Evolutionary conservation across 2,329 filamentous ascomycete genomes (phyloP).

Genomic region (Stromatinia cepivora): DNA sequence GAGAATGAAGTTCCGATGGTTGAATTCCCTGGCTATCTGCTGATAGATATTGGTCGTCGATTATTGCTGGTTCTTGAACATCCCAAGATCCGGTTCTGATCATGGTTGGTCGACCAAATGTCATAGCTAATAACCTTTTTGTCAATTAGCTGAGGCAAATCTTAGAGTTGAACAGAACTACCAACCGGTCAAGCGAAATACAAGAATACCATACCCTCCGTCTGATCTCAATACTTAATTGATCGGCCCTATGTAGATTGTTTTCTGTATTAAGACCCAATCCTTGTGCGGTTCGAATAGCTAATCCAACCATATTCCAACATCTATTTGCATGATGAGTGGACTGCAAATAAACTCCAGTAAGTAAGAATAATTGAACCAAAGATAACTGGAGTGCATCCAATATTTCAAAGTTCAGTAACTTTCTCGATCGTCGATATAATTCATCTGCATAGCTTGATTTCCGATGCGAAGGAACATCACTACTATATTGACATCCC

Average conservation of each 20-base stretch:
- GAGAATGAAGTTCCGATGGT: slow-evolving; percentile 30
- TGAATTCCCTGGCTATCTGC: slow-evolving; percentile 33
- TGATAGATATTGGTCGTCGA: slow-evolving; percentile 41
- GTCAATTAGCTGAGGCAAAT: slow-evolving; percentile 25
- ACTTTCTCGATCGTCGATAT: slow-evolving; percentile 36
- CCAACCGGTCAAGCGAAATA: slow-evolving; percentile 36
- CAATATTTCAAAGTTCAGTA: slow-evolving; percentile 37
- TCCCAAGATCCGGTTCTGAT: slow-evolving; percentile 24
- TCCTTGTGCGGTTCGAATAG: slow-evolving; percentile 39
- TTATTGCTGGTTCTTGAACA: slow-evolving; percentile 24
- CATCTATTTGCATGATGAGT: slow-evolving; percentile 38
- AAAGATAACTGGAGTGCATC: slow-evolving; percentile 35
- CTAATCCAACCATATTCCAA: slow-evolving; percentile 40
- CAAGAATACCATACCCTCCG: slow-evolving; percentile 41
- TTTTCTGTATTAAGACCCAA: slow-evolving; percentile 36
- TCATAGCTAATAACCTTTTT: slow-evolving; percentile 29
- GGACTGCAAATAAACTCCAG: slow-evolving; percentile 39
- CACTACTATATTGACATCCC: slow-evolving; percentile 36
- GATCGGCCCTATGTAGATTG: slow-evolving; percentile 19
- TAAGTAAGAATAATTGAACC: slow-evolving; percentile 40
- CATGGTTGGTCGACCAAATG: slow-evolving; percentile 38
- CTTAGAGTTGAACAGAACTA: slow-evolving; percentile 11
- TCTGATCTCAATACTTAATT: slow-evolving; percentile 39
- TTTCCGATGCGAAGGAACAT: slow-evolving; percentile 20
- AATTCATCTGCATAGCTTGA: slow-evolving; percentile 32